These are phyloP conservation scores for Apiospora hydei DNA, from an alignment of 2,329 filamentous ascomycete genomes.

Conservation along the genomic window DNA sequence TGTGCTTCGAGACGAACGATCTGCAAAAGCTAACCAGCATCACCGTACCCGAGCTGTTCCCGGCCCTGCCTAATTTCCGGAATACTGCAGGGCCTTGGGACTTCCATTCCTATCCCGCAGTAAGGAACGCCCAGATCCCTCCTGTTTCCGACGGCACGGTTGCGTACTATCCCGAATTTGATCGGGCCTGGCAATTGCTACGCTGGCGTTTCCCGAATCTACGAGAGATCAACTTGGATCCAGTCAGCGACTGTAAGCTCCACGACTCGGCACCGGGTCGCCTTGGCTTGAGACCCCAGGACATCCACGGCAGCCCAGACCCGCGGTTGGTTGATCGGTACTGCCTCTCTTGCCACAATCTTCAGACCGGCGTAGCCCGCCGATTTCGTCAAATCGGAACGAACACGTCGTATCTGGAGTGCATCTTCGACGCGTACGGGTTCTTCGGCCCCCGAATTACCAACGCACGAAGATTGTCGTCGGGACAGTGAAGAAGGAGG, in stretches of 20 bases:
- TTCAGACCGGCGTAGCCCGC: background rate
- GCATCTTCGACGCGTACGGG: background rate
- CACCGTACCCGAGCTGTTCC: slow-evolving; percentile 26
- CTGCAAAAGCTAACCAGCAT: slow-evolving; percentile 22
- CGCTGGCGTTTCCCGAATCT: slow-evolving; percentile 28
- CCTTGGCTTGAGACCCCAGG: background rate
- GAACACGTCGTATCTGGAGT: background rate
- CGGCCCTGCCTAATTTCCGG: background rate
- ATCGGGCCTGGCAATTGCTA: slow-evolving; percentile 28
- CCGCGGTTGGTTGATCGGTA: background rate
- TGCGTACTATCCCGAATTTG: slow-evolving; percentile 26
- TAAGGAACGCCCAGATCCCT: background rate
- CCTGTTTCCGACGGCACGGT: background rate
- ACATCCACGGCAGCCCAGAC: background rate
- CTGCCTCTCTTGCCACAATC: slow-evolving; percentile 25
- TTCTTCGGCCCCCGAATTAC: background rate
- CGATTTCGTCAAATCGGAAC: slow-evolving; percentile 17
- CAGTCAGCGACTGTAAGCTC: slow-evolving; percentile 24
- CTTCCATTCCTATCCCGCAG: too few species aligned
- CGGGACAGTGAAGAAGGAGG: background rate
- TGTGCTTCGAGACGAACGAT: slow-evolving; percentile 24
- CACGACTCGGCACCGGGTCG: slow-evolving; percentile 8
- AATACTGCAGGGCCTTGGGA: background rate
- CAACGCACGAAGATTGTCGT: background rate
- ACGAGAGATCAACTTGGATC: slow-evolving; percentile 28